Evolutionary conservation across 2,329 filamentous ascomycete genomes (phyloP), one percentile per base, ranked within the genome.

Genomic region (Piedraia hortae): DNA sequence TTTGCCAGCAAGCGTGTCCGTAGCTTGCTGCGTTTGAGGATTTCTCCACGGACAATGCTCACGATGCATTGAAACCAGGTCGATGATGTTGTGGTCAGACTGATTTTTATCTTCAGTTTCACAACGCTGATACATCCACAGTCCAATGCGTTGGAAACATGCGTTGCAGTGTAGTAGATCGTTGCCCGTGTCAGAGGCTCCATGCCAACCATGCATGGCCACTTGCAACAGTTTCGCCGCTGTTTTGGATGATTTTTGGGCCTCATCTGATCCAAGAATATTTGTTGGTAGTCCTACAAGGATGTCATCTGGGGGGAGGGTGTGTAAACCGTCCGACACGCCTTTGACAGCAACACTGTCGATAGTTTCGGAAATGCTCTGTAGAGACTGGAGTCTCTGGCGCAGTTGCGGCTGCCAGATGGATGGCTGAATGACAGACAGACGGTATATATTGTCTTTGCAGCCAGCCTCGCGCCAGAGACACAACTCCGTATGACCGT

Each of bases 401-500:
- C 31, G 31, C 16, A 51, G 16, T 19, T 35, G 33, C 14, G 35
- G 27, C 15, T 50, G 41, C 33, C 38, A 44, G 8, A 41, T 25
- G 2, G 22, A 44, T 2, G 38, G 35, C n/a, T 37, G 33, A 5
- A 44, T 43, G 18, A 54, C 35, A 22, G 42, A 48, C 7, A 71
- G 47, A 23, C 63, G 59, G 34, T 69, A 66, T 18, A 70, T 69
- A 16, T 64, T 62, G 29, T 59, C 66, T 45, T 89, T 78, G 41
- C 80, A 91, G n/a, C 77, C 78, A 27, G 64, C 64, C 41, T 64
- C 72, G 34, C 65, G 62, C 85, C 82, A 97, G 10, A 85, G 53
- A 39, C 82, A 97, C 29, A 65, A 66, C 23, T 77, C 67, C 13
- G 66, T 59, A 41, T 97, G 82, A 2, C 67, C 71, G 12, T 62